These are phyloP conservation scores for Jimgerdemannia lactiflua DNA, from an alignment of 192 early-diverging fungal species.

Conservation along the genomic window DNA sequence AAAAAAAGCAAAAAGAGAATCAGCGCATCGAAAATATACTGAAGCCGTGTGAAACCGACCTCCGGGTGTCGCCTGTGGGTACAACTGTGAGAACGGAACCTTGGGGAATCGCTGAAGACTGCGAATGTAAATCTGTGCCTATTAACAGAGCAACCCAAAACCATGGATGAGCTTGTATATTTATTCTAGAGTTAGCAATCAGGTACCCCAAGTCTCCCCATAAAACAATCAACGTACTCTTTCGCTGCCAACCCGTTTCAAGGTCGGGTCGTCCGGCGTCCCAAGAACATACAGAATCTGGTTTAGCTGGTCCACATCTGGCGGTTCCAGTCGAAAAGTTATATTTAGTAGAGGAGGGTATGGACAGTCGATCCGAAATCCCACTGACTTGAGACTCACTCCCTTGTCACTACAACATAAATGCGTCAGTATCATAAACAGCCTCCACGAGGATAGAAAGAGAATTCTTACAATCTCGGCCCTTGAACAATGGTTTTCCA, in stretches of 20 bases:
- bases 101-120: slow-evolving; percentile 86
- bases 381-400: neutral
- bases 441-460: neutral
- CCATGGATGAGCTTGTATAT: too few relatives aligned
- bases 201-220: neutral
- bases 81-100: slow-evolving; percentile 84
- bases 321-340: neutral
- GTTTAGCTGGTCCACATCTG: slow-evolving; percentile 96
- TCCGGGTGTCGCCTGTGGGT: slow-evolving; percentile 76
- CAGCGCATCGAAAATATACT: too few relatives aligned
- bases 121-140: slow-evolving; percentile 95
- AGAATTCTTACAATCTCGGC: slow-evolving; percentile 77
- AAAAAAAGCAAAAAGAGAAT: too few relatives aligned
- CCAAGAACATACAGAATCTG: slow-evolving; percentile 95
- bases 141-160: slow-evolving; percentile 14
- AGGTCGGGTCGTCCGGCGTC: slow-evolving; percentile 90
- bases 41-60: slow-evolving; percentile 16
- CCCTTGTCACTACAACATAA: too few relatives aligned
- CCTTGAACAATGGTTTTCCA: slow-evolving; percentile 93
- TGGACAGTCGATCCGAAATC: neutral
- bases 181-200: too few relatives aligned
- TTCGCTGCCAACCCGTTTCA: slow-evolving; percentile 87
- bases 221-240: slow-evolving; percentile 47
- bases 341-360: too few relatives aligned
- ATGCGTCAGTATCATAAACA: too few relatives aligned